phyloP scores from a whole-genome alignment of 1,284 basidiomycete genomes.

The Schizophyllum amplum region DNA sequence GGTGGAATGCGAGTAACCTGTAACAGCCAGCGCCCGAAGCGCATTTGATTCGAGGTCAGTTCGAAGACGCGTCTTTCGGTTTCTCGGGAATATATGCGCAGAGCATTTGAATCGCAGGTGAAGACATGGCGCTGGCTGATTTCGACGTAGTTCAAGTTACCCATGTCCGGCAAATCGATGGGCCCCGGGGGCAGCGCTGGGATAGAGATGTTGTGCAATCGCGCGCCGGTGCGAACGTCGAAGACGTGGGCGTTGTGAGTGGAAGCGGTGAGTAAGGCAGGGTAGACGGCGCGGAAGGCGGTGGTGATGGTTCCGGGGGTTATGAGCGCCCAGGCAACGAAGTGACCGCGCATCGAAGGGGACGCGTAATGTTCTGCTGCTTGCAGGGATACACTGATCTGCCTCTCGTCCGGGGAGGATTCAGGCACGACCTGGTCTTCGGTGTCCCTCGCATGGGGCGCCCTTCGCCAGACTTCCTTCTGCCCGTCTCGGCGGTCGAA shows the following conservation, averaged over 20 bases:
- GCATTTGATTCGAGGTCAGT: conserved; percentile 25
- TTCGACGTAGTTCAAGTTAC: conserved; percentile 56
- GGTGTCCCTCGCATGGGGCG: conserved; percentile 2
- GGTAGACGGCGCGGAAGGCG: conserved; percentile 64
- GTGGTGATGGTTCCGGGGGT: conserved; percentile 34
- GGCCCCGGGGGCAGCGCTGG: conserved; percentile 23
- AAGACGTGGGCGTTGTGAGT: conserved; percentile 36
- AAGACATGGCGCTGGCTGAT: conserved; percentile 51
- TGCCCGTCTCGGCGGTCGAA: conserved; percentile 49
- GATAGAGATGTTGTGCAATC: conserved; percentile 37
- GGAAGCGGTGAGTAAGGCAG: conserved; percentile 45
- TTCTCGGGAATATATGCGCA: conserved; percentile 49
- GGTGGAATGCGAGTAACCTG: conserved; percentile 12
- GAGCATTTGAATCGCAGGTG: conserved; percentile 38
- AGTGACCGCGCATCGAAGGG: conserved; percentile 31
- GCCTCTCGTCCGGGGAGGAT: conserved; percentile 6
- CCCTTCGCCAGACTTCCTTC: conserved; percentile 65
- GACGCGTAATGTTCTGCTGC: conserved; percentile 12
- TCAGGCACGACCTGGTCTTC: background rate
- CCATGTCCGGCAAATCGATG: conserved; percentile 19
- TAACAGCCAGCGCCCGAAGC: conserved; percentile 23
- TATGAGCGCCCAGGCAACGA: conserved; percentile 52
- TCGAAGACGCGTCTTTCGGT: conserved; percentile 35
- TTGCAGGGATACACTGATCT: background rate
- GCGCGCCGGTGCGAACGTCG: conserved; percentile 43